Percentiles rank a stretch among this genome's conserved stretches.
Conservation (phyloP, 257 asterid species). For the Cynanchum wilfordii region DNA sequence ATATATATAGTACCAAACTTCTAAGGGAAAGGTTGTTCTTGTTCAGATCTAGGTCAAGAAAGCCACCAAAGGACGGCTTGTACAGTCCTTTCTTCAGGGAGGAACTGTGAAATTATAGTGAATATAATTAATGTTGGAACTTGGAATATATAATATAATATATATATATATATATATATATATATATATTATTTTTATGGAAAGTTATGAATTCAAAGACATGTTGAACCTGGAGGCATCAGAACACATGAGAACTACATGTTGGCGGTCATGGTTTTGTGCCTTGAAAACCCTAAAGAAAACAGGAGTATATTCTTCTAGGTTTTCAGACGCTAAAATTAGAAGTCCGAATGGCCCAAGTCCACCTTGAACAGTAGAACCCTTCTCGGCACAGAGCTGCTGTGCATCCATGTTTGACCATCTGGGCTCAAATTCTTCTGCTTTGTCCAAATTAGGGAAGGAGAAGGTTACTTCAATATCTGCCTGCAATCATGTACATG, state of each 20-base stretch:
- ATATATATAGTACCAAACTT: conserved; percentile 24
- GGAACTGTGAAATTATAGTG: conserved; percentile 23
- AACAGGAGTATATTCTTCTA: conserved; percentile 41
- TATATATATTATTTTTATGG: no score
- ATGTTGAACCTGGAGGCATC: conserved; percentile 29
- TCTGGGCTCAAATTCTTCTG: conserved; percentile 32
- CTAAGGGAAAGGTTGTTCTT: conserved; percentile 30
- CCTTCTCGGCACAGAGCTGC: conserved; percentile 34
- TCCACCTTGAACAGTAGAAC: conserved; percentile 38
- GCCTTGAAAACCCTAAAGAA: conserved; percentile 33
- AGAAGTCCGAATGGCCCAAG: conserved; percentile 50
- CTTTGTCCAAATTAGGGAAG: conserved; percentile 37
- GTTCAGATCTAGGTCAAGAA: conserved; percentile 23
- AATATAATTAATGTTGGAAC: conserved; percentile 6
- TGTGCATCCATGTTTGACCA: conserved; percentile 36
- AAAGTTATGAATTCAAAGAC: background rate
- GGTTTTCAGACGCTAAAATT: conserved; percentile 33
- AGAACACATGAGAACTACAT: conserved; percentile 34
- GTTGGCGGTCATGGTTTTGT: conserved; percentile 1
- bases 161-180: no score
- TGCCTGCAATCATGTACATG: conserved; percentile 23
- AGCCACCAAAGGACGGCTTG: conserved; percentile 40
- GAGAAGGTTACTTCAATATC: conserved; percentile 44
- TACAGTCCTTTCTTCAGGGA: conserved; percentile 21
- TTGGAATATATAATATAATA: background rate